Evolutionary conservation across 2,329 filamentous ascomycete species (phyloP).

Genomic region (Clarireedia homoeocarpa): DNA sequence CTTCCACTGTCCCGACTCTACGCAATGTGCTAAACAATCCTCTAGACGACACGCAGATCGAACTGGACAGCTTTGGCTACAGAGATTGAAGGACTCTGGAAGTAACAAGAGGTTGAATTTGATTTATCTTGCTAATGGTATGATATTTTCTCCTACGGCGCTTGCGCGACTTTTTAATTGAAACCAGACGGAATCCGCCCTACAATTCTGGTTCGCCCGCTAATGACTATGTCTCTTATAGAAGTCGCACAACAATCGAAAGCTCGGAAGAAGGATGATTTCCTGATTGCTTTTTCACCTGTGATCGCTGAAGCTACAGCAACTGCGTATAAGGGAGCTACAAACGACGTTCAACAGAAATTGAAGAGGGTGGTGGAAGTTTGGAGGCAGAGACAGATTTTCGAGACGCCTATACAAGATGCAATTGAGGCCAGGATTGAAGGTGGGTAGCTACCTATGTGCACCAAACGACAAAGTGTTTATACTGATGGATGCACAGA

Average conservation of each 20-base stretch:
- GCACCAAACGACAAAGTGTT: background rate
- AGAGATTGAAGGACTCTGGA: conserved; percentile 79
- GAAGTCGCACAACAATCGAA: conserved; percentile 97
- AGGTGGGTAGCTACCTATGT: conserved; percentile 43
- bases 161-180: background rate
- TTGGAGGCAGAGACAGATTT: conserved; percentile 82
- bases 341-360: conserved; percentile 79
- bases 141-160: conserved; percentile 21
- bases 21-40: conserved; percentile 25
- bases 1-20: background rate
- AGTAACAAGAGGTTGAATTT: conserved; percentile 82
- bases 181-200: conserved; percentile 7
- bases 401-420: conserved; percentile 70
- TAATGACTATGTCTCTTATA: conserved; percentile 32
- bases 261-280: conserved; percentile 85
- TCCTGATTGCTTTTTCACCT: conserved; percentile 83
- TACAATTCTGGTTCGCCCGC: conserved; percentile 7
- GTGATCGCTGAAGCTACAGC: conserved; percentile 86
- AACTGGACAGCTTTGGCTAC: conserved; percentile 86
- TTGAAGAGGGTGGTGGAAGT: conserved; percentile 86
- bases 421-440: conserved; percentile 74
- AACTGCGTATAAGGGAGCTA: conserved; percentile 83
- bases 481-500: conserved; percentile 35
- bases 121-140: conserved; percentile 92
- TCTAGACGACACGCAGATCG: conserved; percentile 81